Base-by-base conservation (phyloP, 1,284 basidiomycete species). In the Pyrrhoderma noxium region DNA sequence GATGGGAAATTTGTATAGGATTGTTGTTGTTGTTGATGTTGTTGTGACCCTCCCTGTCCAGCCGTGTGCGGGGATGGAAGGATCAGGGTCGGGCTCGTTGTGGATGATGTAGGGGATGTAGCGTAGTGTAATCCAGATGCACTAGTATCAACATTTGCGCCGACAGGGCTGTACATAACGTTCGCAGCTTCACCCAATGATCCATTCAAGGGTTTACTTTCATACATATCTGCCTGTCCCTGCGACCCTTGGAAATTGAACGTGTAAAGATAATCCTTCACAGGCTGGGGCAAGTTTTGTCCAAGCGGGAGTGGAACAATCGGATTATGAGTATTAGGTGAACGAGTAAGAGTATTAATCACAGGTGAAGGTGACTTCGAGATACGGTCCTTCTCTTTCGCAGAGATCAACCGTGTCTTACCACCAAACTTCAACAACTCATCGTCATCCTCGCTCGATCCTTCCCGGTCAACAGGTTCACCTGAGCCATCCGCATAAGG, bases 381-480 rank as follows among this genome's bases (percentile, higher is more conserved):
- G 27, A 31, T 31, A 31, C 27, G 27, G 11, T 31, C 27, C 9
- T 70, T 66, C 45, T 82, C 80, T 58, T 78, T 82, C 67, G 78
- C 78, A 37, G 76, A 75, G 2, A 86, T 80, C 21, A 86, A 70
- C 2, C 85, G 77, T 8, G 85, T 86, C 62, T 74, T 77, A 3
- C 85, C 85, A 27, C 85, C 85, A 4, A 88, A 70, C 3, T 77
- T 73, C n/a, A 77, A 71, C 2, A 88, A 70, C 60, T 88, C 85
- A 60, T 88, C 85, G 48, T 83, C 72, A 40, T 80, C 27, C 27
- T 31, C 27, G 27, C 27, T 31, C 7, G 27, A 31, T 5, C 27
- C 27, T 11, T 31, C 27, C 27, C 11, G 5, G 11, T 31, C 27
- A 31, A 5, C 27, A n/a, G n/a, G n/a, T 11, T 31, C 27, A 31